These are phyloP conservation scores for Melampsora americana DNA, from an alignment of 1,284 basidiomycete genomes.

Conservation along the genomic window DNA sequence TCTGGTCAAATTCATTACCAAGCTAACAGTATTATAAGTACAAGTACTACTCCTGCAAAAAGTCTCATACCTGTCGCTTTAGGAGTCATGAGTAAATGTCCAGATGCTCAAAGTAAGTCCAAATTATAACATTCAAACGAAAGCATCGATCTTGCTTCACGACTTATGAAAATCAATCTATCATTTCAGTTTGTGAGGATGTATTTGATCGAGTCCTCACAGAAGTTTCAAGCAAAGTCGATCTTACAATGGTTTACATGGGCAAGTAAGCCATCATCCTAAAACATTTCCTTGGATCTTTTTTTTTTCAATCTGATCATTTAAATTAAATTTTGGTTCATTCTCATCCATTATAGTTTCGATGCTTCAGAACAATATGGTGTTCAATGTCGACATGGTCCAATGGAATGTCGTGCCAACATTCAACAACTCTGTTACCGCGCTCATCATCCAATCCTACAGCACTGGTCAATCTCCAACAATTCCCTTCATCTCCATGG, in stretches of 20 bases:
- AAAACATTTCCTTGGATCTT: not conserved
- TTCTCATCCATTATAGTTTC: slow-evolving; percentile 10
- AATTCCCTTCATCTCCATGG: slow-evolving; percentile 36
- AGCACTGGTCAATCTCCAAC: slow-evolving; percentile 45
- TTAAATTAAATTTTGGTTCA: not conserved
- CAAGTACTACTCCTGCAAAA: too few species aligned
- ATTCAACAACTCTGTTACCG: slow-evolving; percentile 50
- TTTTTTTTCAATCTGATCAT: not conserved
- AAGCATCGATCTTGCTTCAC: slow-evolving; percentile 4
- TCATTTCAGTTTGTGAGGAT: slow-evolving; percentile 34
- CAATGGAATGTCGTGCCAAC: slow-evolving; percentile 49
- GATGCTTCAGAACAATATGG: slow-evolving; percentile 43
- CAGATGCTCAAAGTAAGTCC: slow-evolving; percentile 35
- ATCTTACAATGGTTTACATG: slow-evolving; percentile 39
- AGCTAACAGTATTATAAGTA: too few species aligned
- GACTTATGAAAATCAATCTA: slow-evolving; percentile 1
- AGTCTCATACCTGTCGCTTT: slow-evolving; percentile 44
- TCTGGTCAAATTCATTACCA: too few species aligned
- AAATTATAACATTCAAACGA: not conserved
- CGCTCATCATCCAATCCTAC: slow-evolving; percentile 41
- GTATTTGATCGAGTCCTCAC: slow-evolving; percentile 46
- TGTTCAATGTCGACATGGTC: slow-evolving; percentile 49
- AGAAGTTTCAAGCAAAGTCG: slow-evolving; percentile 44
- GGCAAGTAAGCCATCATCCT: slow-evolving; percentile 16
- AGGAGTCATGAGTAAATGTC: slow-evolving; percentile 48